Evolutionary conservation across 768 basidiomycete species (phyloP), one percentile per base, ranked within the genome.

Genomic region (Lactifluus echinatus): DNA sequence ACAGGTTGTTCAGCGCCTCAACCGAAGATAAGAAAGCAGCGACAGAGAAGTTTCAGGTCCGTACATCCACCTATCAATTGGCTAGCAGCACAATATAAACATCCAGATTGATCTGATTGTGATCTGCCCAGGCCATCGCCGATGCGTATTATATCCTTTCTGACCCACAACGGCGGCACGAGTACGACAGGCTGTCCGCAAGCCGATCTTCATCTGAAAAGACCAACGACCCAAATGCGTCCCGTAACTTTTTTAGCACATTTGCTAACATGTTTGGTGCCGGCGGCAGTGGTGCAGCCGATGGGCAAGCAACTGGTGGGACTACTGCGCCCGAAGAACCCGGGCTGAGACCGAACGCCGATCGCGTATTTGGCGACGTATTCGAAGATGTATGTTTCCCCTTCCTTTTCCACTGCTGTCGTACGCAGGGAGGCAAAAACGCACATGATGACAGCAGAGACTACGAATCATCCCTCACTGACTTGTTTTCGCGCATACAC

Each of bases 61-160:
- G 68, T 63, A 14, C 15, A 2, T 39, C 40, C 21, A 23, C 23
- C 31, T 10, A 31, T 31, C 31, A 31, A 31, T n/a, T n/a, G n/a
- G n/a, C n/a, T n/a, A n/a, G n/a, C n/a, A n/a, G n/a, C n/a, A n/a
- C n/a, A n/a, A n/a, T n/a, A 37, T 17, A 31, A 37, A 15, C 28
- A 48, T n/a, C 48, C 34, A 23, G 19, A 8, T 40, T 17, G 12
- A 15, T 10, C 2, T 36, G 10, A 8, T n/a, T 6, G 8, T 19
- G 8, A 23, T 39, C 28, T 15, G 1, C 15, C 52, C 67, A 87
- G 87, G 83, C 87, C 8, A 84, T 96, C 61, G 92, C 93, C 52
- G 93, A 96, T 70, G 93, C 93, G 17, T 95, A 95, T 72, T 96
- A 90, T 68, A 88, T 94, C 26, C 80, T 97, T 36, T 92, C 89